Percentiles rank a stretch among this genome's conserved stretches.
Evolutionary conservation across 2,329 filamentous ascomycete species (phyloP).

Genomic region (Alternaria ethzedia): DNA sequence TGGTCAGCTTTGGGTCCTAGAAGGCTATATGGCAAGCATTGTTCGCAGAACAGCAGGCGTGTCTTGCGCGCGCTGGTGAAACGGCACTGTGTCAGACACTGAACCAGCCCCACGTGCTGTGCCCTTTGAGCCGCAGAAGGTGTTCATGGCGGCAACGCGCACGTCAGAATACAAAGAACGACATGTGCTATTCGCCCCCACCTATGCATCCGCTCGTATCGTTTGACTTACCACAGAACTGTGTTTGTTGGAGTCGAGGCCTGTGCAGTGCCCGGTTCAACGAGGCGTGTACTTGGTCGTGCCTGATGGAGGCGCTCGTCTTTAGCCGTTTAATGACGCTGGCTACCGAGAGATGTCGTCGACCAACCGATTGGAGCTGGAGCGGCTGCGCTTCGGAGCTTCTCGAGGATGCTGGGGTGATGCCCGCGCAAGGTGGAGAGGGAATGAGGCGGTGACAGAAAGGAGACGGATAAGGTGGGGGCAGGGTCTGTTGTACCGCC

Average conservation of each 20-base stretch:
- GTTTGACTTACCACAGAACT: slow-evolving; percentile 16
- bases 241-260: background rate
- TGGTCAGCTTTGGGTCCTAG: slow-evolving; percentile 28
- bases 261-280: background rate
- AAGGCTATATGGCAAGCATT: slow-evolving; percentile 17
- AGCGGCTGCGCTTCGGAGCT: slow-evolving; percentile 1
- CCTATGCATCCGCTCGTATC: background rate
- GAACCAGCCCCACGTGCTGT: slow-evolving; percentile 34
- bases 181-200: slow-evolving; percentile 1
- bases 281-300: background rate
- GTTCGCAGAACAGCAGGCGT: slow-evolving; percentile 25
- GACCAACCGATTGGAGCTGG: background rate
- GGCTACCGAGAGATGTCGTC: background rate
- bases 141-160: slow-evolving; percentile 1
- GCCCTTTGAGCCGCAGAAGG: slow-evolving; percentile 20
- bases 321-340: slow-evolving; percentile 2
- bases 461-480: slow-evolving; percentile 16
- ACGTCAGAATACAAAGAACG: slow-evolving; percentile 1
- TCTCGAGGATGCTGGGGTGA: slow-evolving; percentile 1
- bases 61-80: slow-evolving; percentile 34
- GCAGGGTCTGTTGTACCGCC: slow-evolving; percentile 12
- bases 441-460: slow-evolving; percentile 19
- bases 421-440: slow-evolving; percentile 14
- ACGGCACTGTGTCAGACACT: slow-evolving; percentile 31
- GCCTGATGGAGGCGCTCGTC: background rate